Evolutionary conservation across 371 early-diverging fungal genomes (phyloP).

Genomic region (Aphelidium insulamus): DNA sequence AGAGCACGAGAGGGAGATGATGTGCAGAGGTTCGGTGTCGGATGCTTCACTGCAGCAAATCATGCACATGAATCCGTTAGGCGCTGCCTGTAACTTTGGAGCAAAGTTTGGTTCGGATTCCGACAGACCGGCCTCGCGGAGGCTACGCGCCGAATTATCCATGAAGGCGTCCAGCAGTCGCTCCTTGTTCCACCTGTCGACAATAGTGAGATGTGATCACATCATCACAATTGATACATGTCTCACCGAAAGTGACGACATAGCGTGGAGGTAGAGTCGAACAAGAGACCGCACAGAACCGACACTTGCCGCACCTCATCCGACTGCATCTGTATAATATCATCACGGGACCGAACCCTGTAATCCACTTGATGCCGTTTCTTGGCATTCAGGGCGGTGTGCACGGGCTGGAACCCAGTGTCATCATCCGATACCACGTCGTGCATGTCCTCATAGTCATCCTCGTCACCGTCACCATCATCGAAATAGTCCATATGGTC

Average conservation of each 20-base stretch:
- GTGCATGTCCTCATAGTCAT: conserved; percentile 14
- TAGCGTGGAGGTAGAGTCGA: conserved; percentile 35
- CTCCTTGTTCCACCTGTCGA: conserved; percentile 96
- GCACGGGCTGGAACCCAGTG: conserved; percentile 13
- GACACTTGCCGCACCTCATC: conserved; percentile 28
- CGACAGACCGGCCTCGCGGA: conserved; percentile 46
- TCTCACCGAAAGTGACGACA: conserved; percentile 47
- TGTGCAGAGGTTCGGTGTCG: conserved; percentile 25
- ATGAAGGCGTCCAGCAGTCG: conserved; percentile 65
- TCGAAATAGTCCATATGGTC: conserved; percentile 15
- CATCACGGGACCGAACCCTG: conserved; percentile 19
- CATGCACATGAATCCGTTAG: conserved; percentile 47
- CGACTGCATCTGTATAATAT: conserved; percentile 20
- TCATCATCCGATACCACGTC: conserved; percentile 8
- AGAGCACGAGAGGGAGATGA: conserved; percentile 48
- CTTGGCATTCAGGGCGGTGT: conserved; percentile 12
- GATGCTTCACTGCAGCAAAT: conserved; percentile 58
- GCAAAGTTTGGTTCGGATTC: conserved; percentile 3
- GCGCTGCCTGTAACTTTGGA: conserved; percentile 7
- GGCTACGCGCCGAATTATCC: conserved; percentile 43
- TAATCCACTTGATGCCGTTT: conserved; percentile 50
- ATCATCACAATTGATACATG: conserved; percentile 16
- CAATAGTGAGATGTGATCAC: background rate
- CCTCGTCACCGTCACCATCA: conserved; percentile 14
- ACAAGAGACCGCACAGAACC: conserved; percentile 32